Evolutionary conservation across 148 eudicot genomes (phyloP).

Genomic region (Camellia sinensis): DNA sequence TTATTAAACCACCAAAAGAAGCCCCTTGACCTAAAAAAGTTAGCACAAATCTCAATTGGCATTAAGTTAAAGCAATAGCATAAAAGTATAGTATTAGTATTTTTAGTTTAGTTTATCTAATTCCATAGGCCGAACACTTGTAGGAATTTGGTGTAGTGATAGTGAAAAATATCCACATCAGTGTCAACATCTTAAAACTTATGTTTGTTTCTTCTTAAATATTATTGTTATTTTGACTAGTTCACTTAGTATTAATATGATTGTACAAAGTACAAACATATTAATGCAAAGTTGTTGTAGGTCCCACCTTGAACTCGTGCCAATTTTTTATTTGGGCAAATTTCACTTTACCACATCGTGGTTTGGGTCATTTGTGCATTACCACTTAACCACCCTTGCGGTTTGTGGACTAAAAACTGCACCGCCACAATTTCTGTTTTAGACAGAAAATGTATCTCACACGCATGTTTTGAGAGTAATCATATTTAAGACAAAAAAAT

Average conservation of each 20-base stretch:
- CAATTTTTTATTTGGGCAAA: too few species aligned
- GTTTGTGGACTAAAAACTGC: too few species aligned
- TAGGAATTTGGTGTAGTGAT: background rate
- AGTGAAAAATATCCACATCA: background rate
- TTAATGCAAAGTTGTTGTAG: too few species aligned
- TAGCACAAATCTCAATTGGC: background rate
- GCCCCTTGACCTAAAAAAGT: background rate
- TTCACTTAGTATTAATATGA: background rate
- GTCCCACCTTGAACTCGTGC: too few species aligned
- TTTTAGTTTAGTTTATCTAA: constrained; percentile 11
- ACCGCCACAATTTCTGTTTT: too few species aligned
- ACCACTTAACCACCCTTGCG: too few species aligned
- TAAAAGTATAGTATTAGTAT: constrained; percentile 32
- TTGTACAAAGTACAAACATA: too few species aligned
- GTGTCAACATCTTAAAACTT: background rate
- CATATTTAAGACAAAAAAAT: too few species aligned
- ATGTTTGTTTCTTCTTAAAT: background rate
- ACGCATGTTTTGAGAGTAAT: too few species aligned
- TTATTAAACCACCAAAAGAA: background rate
- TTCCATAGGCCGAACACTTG: background rate
- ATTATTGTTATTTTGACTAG: background rate
- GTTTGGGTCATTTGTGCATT: too few species aligned
- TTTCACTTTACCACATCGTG: too few species aligned
- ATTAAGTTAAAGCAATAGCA: background rate
- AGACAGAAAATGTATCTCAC: too few species aligned